Conservation (phyloP, 371 early-diverging fungal genomes). For the Mortierella sp. region DNA sequence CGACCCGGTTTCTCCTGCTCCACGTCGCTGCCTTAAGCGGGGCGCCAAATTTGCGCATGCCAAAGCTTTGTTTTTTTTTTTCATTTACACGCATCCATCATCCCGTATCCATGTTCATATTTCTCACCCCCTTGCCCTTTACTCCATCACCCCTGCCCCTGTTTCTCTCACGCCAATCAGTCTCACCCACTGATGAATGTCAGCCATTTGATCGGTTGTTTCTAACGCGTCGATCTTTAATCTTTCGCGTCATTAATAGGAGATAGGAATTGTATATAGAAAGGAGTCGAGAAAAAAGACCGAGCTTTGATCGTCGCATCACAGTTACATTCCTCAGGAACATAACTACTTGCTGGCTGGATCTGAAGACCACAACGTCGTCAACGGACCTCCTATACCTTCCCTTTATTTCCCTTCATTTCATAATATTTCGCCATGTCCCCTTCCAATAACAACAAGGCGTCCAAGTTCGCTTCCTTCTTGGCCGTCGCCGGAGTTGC, state of each 20-base stretch:
- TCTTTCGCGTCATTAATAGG: background rate
- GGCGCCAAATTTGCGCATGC: conserved; percentile 1
- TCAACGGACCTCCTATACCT: conserved; percentile 29
- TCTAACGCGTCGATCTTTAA: background rate
- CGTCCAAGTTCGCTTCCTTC: conserved; percentile 36
- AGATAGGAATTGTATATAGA: conserved; percentile 5
- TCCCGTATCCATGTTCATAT: background rate
- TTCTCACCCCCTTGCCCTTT: background rate
- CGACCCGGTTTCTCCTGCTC: conserved; percentile 4
- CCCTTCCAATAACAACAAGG: conserved; percentile 22
- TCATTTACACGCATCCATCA: background rate
- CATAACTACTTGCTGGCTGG: conserved; percentile 19
- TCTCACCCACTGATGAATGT: background rate
- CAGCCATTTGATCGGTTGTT: background rate
- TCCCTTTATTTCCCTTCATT: background rate
- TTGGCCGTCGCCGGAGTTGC: conserved; percentile 43
- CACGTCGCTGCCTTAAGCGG: conserved; percentile 10
- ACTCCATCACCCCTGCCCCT: background rate
- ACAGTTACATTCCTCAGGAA: conserved; percentile 15
- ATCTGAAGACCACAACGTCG: conserved; percentile 28
- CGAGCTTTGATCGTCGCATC: conserved; percentile 25
- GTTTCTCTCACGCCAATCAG: background rate
- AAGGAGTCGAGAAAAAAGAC: conserved; percentile 13
- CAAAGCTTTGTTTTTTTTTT: background rate
- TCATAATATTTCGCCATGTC: conserved; percentile 27